Evolutionary conservation across 805 yeast species (phyloP), one percentile per base, ranked within the genome.

Genomic region (Starmerella stigmatis): DNA sequence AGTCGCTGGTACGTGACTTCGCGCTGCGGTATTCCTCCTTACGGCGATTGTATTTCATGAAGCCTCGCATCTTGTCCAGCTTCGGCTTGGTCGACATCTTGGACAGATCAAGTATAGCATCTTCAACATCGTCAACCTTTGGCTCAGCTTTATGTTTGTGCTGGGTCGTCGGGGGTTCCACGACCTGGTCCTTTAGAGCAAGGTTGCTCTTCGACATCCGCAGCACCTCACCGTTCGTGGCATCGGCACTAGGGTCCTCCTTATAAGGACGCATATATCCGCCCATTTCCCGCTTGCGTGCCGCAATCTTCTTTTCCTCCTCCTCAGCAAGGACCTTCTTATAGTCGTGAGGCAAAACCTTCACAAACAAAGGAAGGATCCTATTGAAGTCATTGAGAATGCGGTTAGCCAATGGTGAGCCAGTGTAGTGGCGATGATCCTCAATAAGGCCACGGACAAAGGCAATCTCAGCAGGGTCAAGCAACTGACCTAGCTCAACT

Each of bases 401-500:
- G 49, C 81, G 74, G 56, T 78, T 82, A 41, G 97, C 96, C 52
- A 92, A 74, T 60, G 81, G 89, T 34, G 97, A 89, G 27, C 80
- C 82, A 45, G 98, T 89, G 75, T 83, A 86, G 63, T 86, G 94
- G 58, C 86, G 79, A 65, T 92, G 97, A 60, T 92, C 96, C 66
- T 89, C 96, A 56, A 89, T 78, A 60, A 89, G 73, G 22, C 94
- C 94, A 61, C 95, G 81, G 58, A 89, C 77, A 66, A 85, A 86
- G 0, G 96, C 96, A 67, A 88, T 83, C 68, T 89, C 98, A 39
- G 81, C 73, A 7, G 96, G 94, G 55, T 89, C 96, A 43, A 76
- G 71, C 42, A 89, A 73, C 41, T 72, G 71, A 37, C 81, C 72
- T 47, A 92, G 73, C 58, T 82, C 96, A 54, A 92, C 89, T 55